Percentiles rank a stretch among this genome's conserved stretches.
Evolutionary conservation across 768 basidiomycete genomes (phyloP).

Genomic region (Collybia nuda): DNA sequence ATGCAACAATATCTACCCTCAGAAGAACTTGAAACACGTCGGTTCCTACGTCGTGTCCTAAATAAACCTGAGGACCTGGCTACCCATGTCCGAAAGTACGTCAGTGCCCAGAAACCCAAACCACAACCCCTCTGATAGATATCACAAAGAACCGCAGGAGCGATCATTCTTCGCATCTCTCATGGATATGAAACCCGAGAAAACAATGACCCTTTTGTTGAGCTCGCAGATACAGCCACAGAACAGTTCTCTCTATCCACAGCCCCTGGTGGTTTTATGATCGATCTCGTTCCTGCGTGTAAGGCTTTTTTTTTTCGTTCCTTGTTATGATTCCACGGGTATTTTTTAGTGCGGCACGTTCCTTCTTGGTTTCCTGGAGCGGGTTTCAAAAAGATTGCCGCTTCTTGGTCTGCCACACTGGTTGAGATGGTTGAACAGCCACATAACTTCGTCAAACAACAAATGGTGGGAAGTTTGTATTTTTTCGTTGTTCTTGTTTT

Average conservation of each 20-base stretch:
- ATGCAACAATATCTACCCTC: conserved; percentile 42
- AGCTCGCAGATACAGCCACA: conserved; percentile 51
- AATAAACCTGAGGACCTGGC: conserved; percentile 46
- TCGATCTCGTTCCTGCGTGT: conserved; percentile 52
- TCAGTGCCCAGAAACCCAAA: neutral
- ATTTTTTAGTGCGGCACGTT: conserved; percentile 48
- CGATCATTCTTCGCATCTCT: conserved; percentile 51
- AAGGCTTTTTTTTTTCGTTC: conserved; percentile 11
- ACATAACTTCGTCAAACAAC: conserved; percentile 57
- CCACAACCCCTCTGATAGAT: no score
- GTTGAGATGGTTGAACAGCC: conserved; percentile 57
- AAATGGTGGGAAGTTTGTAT: conserved; percentile 40
- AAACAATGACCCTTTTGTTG: conserved; percentile 48
- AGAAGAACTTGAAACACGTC: conserved; percentile 46
- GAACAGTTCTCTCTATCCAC: conserved; percentile 55
- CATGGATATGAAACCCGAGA: conserved; percentile 56
- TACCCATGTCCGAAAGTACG: conserved; percentile 39
- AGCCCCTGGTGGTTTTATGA: conserved; percentile 49
- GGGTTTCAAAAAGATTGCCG: conserved; percentile 52
- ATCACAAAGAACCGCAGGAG: conserved; percentile 46
- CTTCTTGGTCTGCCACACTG: conserved; percentile 51
- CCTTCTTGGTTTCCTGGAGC: conserved; percentile 69
- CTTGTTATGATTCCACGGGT: neutral
- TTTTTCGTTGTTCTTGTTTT: neutral
- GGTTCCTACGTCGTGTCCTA: conserved; percentile 48